Evolutionary conservation across 768 basidiomycete genomes (phyloP), one percentile per base, ranked within the genome.

Genomic region (Agaricus subrufescens): DNA sequence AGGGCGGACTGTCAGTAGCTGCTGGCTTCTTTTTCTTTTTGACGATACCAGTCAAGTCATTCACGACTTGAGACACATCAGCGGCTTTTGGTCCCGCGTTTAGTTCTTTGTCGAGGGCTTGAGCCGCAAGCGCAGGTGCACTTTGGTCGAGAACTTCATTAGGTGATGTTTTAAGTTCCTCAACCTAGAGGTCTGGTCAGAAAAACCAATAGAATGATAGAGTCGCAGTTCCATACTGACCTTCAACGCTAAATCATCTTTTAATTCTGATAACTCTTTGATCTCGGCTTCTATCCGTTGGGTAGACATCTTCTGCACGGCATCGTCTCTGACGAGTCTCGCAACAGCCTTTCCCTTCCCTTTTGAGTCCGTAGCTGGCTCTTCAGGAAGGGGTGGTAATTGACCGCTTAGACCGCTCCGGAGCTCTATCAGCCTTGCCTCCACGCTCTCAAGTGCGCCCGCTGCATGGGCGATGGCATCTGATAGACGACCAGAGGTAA

Each of bases 141-240:
- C 84, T 83, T 34, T 72, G 70, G 25, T 65, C 69, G 1, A 75
- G 65, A 7, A 74, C 66, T 14, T 91, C 81, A 48, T 81, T 83
- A 0, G 94, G 94, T 4, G 85, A 78, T 4, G 85, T 83, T 71
- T 91, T 95, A 31, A 97, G 76, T 63, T 98, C 95, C 51, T 97
- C 95, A 15, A 98, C 86, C 92, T 94, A 54, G 29, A 27, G n/a
- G 6, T 34, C 34, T 34, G 11, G 11, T 42, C 12, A 42, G 40
- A 42, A 42, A 42, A 42, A 15, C 7, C 40, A 42, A 15, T 42
- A 34, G 11, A 34, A 7, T 34, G 34, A 7, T 11, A 25, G 19
- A 19, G 51, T n/a, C 37, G 39, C 26, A 10, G 1, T 11, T 37
- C 19, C 46, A 1, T 42, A 29, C 69, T 31, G 39, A 86, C 93